Base-by-base conservation (phyloP, 2,329 filamentous ascomycete genomes). In the Ophiostoma angusticollis region DNA sequence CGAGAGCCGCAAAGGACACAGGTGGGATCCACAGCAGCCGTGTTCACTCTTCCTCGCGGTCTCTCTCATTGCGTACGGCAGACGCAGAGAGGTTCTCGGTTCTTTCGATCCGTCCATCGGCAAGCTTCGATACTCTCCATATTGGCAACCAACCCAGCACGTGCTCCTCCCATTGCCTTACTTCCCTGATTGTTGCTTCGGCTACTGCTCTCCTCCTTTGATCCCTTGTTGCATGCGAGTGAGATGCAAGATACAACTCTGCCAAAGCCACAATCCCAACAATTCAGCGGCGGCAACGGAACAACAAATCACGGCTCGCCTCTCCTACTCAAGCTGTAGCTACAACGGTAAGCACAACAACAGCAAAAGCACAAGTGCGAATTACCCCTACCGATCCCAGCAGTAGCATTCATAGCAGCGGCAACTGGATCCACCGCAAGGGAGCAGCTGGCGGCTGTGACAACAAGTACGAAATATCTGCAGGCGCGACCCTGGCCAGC, bases 61-160 rank as follows among this genome's bases (percentile, higher is more conserved):
- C 22, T 16, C 17, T 22, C 25, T 9, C 13, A 23, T 28, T n/a
- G 24, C n/a, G n/a, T n/a, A 17, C 17, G 22, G 24, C 30, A 6
- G 19, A 18, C 8, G 16, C 12, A 19, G 21, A 31, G 31, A 17
- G 7, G 9, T 16, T 6, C 28, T 40, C 37, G 37, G 25, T 38
- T 27, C 18, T 22, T 31, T 31, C 32, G 7, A 33, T 42, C 39
- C 33, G 36, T 39, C 39, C 21, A 37, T 42, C 39, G 36, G 33
- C 36, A 39, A 22, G 17, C 33, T 31, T 17, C 38, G 30, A 12
- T n/a, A 23, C 32, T 16, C 21, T 29, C 22, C n/a, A n/a, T n/a
- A n/a, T n/a, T n/a, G n/a, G n/a, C n/a, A n/a, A n/a, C n/a, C n/a
- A n/a, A n/a, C n/a, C n/a, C n/a, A n/a, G n/a, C n/a, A n/a, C n/a